Conservation (phyloP, 2,329 filamentous ascomycete species). For the Fusarium siculi region DNA sequence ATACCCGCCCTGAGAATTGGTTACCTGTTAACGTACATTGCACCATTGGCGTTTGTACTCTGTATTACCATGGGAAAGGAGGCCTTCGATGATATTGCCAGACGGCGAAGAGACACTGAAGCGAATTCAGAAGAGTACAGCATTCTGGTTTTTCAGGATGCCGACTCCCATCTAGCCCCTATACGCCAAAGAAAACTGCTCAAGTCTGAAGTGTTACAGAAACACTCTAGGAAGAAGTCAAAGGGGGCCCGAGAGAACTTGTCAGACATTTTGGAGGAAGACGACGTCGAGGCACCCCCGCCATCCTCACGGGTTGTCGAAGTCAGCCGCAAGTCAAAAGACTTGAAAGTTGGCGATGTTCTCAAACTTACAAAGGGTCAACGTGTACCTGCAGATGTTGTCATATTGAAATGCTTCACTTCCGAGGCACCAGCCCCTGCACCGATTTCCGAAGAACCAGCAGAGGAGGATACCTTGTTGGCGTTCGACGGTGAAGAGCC, state of each 20-base stretch:
- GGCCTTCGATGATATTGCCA: slow-evolving; percentile 89
- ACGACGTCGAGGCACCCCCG: slow-evolving; percentile 52
- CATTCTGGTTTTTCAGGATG: slow-evolving; percentile 76
- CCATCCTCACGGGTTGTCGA: slow-evolving; percentile 69
- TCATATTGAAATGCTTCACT: slow-evolving; percentile 85
- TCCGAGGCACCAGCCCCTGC: slow-evolving; percentile 59
- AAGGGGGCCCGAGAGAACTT: slow-evolving; percentile 52
- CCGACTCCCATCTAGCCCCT: slow-evolving; percentile 52
- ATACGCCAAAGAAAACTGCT: slow-evolving; percentile 53
- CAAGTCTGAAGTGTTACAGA: slow-evolving; percentile 55
- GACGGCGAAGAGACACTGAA: slow-evolving; percentile 87
- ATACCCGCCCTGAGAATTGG: slow-evolving; percentile 91
- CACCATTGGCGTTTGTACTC: slow-evolving; percentile 90
- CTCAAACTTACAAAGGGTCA: slow-evolving; percentile 92
- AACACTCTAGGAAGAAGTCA: slow-evolving; percentile 46
- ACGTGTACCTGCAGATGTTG: slow-evolving; percentile 91
- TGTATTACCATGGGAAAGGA: slow-evolving; percentile 95
- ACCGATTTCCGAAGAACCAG: slow-evolving; percentile 46
- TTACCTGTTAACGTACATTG: slow-evolving; percentile 94
- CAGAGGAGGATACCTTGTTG: slow-evolving; percentile 55
- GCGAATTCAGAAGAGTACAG: slow-evolving; percentile 93
- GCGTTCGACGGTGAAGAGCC: slow-evolving; percentile 53
- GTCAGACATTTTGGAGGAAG: slow-evolving; percentile 76
- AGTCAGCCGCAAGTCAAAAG: slow-evolving; percentile 81
- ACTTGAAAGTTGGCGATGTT: slow-evolving; percentile 95